Evolutionary conservation across 2,329 filamentous ascomycete species (phyloP), one percentile per base, ranked within the genome.

Genomic region (Fusarium hostae): DNA sequence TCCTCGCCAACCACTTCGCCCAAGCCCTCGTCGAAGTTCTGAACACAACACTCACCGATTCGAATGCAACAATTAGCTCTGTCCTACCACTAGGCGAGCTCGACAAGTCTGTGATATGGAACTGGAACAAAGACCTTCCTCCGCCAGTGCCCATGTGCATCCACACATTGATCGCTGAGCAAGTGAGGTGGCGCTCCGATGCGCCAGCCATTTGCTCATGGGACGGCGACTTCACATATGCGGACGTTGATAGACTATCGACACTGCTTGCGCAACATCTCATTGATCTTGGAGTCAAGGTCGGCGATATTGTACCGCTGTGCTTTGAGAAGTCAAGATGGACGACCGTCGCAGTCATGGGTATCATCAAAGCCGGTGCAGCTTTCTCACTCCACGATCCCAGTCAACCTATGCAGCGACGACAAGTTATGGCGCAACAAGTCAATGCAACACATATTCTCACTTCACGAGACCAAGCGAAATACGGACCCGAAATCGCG

Each of bases 261-360:
- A 79, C 79, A n/a, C 50, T 59, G 0, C 64, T 78, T 9, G 72
- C 78, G 3, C 44, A 64, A 20, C 65, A 78, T 41, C 68, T 78
- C 2, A 37, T 67, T 15, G 52, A 48, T 7, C 54, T 75, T 1
- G 78, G 78, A 2, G 64, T 80, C 20, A 68, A 68, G 9, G 67
- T 67, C 6, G 79, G 75, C 6, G 67, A 69, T 6, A 72, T 79
- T 9, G 75, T 81, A 9, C 78, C 78, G 0, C 59, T 81, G 3
- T 79, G 75, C 43, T 79, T 79, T 26, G 76, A 79, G 39, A 81
- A 81, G 62, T 80, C 79, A 1, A 66, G 66, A 22, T 78, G 74
- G 77, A 78, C 77, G 1, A 75, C 75, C 1, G 72, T 81, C 3
- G 75, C 74, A 4, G 73, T 81, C 35, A 63, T 81, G 61, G 78